These are phyloP conservation scores for Colletotrichum theobromicola DNA, from an alignment of 2,329 filamentous ascomycete genomes.

Conservation along the genomic window DNA sequence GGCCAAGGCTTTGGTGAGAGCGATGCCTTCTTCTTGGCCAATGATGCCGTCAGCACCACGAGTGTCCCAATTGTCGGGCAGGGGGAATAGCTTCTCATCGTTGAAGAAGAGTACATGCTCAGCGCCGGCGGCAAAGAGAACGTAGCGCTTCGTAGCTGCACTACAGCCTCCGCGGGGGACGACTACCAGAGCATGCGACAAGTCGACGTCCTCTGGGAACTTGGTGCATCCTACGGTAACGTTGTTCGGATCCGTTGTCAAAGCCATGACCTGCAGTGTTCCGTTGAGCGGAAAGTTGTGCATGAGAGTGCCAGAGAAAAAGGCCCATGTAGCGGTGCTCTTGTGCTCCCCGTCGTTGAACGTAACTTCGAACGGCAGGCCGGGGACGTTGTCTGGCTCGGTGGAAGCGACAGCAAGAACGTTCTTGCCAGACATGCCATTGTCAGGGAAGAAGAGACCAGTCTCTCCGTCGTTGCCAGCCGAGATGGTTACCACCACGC, in stretches of 20 bases:
- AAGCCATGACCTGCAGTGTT: constrained; percentile 28
- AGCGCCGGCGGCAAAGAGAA: constrained; percentile 42
- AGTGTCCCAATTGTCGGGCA: background rate
- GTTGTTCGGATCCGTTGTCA: constrained; percentile 25
- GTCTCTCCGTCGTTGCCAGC: constrained; percentile 45
- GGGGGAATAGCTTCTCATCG: constrained; percentile 20
- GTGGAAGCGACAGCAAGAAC: constrained; percentile 49
- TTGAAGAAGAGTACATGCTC: constrained; percentile 47
- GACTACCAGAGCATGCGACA: constrained; percentile 45
- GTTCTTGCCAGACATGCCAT: constrained; percentile 42
- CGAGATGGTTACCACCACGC: constrained; percentile 43
- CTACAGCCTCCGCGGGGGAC: constrained; percentile 26
- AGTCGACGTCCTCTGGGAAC: constrained; percentile 39
- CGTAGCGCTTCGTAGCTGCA: constrained; percentile 35
- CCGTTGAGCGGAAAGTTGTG: constrained; percentile 1
- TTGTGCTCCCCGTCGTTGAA: background rate
- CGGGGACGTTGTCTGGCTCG: constrained; percentile 24
- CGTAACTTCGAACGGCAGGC: constrained; percentile 13
- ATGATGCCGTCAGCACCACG: background rate
- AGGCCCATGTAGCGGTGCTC: constrained; percentile 6
- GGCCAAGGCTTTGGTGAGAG: background rate
- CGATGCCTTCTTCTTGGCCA: background rate
- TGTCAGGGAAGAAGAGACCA: constrained; percentile 44
- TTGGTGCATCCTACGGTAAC: constrained; percentile 42
- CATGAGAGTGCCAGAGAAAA: background rate